These are phyloP conservation scores for Neocallimastix lanati DNA, from an alignment of 192 early-diverging fungal genomes.

Conservation along the genomic window DNA sequence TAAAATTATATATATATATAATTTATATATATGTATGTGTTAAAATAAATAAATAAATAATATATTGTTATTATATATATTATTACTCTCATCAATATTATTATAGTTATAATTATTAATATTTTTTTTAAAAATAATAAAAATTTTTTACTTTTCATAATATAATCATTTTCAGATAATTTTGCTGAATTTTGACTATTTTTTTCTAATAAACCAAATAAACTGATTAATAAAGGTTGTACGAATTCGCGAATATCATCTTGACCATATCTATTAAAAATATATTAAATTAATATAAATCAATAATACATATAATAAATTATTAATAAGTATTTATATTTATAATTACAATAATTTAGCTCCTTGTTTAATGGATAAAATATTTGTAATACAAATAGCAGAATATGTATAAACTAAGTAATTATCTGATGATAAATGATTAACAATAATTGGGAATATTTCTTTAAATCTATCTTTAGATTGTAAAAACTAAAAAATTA, in stretches of 20 bases:
- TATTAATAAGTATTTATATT: neutral
- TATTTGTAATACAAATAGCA: slow-evolving; percentile 75
- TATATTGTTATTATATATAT: too few relatives aligned
- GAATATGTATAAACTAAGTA: slow-evolving; percentile 83
- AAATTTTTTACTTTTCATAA: too few relatives aligned
- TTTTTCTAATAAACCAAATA: slow-evolving; percentile 61
- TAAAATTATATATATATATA: neutral
- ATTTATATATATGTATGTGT: too few relatives aligned
- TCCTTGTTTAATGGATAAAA: slow-evolving; percentile 58
- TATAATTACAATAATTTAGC: slow-evolving; percentile 11
- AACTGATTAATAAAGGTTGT: slow-evolving; percentile 40
- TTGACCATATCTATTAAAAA: slow-evolving; percentile 53
- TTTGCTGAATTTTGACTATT: slow-evolving; percentile 62
- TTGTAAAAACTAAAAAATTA: slow-evolving; percentile 26
- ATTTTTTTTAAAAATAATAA: too few relatives aligned
- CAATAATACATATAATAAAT: neutral
- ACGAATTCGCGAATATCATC: slow-evolving; percentile 27
- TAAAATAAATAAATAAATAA: neutral
- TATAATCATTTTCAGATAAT: slow-evolving; percentile 88
- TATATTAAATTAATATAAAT: neutral
- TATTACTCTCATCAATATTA: too few relatives aligned
- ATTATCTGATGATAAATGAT: slow-evolving; percentile 61
- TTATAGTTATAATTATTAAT: too few relatives aligned
- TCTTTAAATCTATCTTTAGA: slow-evolving; percentile 55
- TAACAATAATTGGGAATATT: slow-evolving; percentile 56